A percentile compares a stretch with the other conserved stretches of the same genome.
Evolutionary conservation across 1,284 basidiomycete species (phyloP).

Genomic region (Amylostereum areolatum): DNA sequence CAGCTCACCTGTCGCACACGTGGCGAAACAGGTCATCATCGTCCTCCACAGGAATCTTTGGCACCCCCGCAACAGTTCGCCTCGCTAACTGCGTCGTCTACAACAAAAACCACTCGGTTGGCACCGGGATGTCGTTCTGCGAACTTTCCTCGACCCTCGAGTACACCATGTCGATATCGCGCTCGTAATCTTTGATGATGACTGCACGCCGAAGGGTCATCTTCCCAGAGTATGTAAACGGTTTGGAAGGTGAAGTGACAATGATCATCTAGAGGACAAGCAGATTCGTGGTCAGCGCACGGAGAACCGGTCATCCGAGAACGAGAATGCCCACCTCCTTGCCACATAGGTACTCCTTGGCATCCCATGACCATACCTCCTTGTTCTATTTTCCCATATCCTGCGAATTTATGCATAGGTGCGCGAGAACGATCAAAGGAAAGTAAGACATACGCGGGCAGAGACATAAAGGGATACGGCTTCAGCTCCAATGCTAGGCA

Average conservation of each 20-base stretch:
- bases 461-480: not conserved
- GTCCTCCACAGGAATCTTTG: constrained; percentile 19
- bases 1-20: constrained; percentile 33
- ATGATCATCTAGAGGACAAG: constrained; percentile 27
- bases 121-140: constrained; percentile 20
- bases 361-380: not conserved
- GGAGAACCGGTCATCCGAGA: too few species aligned
- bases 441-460: not conserved
- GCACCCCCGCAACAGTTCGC: constrained; percentile 19
- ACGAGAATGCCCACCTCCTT: constrained; percentile 21
- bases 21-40: constrained; percentile 33
- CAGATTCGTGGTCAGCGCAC: too few species aligned
- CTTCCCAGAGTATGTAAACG: constrained; percentile 31
- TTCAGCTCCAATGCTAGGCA: too few species aligned
- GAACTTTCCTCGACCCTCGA: constrained; percentile 21
- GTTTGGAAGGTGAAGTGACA: constrained; percentile 24
- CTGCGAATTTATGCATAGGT: not conserved
- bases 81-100: constrained; percentile 22
- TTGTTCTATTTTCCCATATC: not conserved
- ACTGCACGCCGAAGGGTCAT: constrained; percentile 24
- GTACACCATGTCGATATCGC: constrained; percentile 30
- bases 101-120: constrained; percentile 21
- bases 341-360: not conserved
- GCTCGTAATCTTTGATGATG: constrained; percentile 26
- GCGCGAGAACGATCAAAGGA: not conserved